phyloP scores from a whole-genome alignment of 2,329 filamentous ascomycete species.

The Pyricularia sp. region DNA sequence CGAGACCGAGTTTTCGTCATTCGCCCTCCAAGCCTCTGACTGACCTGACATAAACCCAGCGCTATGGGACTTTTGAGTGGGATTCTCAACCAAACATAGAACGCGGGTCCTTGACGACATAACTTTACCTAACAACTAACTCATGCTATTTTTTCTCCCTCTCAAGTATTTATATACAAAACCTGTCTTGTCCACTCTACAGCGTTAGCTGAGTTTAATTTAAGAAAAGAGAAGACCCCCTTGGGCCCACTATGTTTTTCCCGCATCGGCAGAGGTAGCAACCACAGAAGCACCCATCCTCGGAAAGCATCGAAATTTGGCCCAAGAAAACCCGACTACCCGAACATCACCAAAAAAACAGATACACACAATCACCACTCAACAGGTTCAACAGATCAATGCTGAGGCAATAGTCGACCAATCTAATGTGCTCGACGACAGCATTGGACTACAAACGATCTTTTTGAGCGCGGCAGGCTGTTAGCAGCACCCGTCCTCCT shows the following conservation, averaged over 20 bases:
- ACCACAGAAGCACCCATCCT: background rate
- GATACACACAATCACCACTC: background rate
- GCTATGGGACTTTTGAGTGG: background rate
- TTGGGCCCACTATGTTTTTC: constrained; percentile 1
- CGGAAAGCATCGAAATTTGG: background rate
- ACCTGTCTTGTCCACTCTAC: background rate
- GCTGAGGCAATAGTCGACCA: background rate
- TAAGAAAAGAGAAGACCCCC: background rate
- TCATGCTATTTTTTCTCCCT: background rate
- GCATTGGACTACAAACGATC: background rate
- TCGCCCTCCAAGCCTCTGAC: background rate
- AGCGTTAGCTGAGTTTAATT: background rate
- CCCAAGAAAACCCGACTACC: background rate
- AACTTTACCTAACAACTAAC: background rate
- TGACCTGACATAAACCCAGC: background rate
- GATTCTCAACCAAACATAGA: background rate
- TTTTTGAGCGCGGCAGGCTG: background rate
- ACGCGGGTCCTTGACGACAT: background rate
- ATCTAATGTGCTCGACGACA: background rate
- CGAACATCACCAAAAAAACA: background rate
- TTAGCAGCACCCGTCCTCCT: background rate
- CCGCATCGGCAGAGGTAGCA: background rate
- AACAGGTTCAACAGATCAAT: background rate
- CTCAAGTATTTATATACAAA: background rate
- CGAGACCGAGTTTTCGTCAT: constrained; percentile 1